Evolutionary conservation across 257 asterid genomes (phyloP), one percentile per base, ranked within the genome.

Genomic region (Fraxinus americana): DNA sequence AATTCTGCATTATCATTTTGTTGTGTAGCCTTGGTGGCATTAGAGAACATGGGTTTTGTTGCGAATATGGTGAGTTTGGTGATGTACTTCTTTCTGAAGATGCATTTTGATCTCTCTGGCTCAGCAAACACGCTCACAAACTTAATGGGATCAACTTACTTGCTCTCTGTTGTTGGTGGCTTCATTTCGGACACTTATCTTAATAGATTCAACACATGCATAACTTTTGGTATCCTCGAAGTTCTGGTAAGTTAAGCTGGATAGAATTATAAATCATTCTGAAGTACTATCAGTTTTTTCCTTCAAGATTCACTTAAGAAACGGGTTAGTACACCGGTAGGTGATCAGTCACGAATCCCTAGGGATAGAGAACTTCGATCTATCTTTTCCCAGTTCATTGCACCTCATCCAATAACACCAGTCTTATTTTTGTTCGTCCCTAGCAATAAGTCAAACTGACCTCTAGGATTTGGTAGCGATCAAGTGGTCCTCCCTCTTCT

Each of bases 71-170:
- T 88, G 86, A 91, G 92, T 85, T 67, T 91, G 80, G 89, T 89
- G 71, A 90, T 90, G 81, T 91, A 89, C 79, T 91, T 91, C 81
- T 80, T 83, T 3, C 83, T 83, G 82, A 86, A 87, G 83, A 86
- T 91, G 94, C 82, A 89, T 81, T 84, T 91, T 71, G 91, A 87
- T 85, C 85, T 91, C 21, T 54, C 89, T 32, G 80, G 80, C 3
- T 82, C 96, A 7, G 96, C 96, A 12, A 91, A 86, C 86, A 81
- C 94, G 0, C 88, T 89, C 27, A 89, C 94, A 7, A 91, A 91
- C 78, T 87, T 89, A 76, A 81, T 89, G 90, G 94, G 94, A 29
- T 86, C 96, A 1, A 79, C 92, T 32, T 91, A 78, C 82, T 38
- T 91, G 74, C 89, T 91, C 69, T 52, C 94, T n/a, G 39, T 89